Percentiles rank a stretch among this genome's conserved stretches.
These are phyloP conservation scores for Clarireedia sp. DNA, from an alignment of 2,329 filamentous ascomycete genomes.

Conservation along the genomic window DNA sequence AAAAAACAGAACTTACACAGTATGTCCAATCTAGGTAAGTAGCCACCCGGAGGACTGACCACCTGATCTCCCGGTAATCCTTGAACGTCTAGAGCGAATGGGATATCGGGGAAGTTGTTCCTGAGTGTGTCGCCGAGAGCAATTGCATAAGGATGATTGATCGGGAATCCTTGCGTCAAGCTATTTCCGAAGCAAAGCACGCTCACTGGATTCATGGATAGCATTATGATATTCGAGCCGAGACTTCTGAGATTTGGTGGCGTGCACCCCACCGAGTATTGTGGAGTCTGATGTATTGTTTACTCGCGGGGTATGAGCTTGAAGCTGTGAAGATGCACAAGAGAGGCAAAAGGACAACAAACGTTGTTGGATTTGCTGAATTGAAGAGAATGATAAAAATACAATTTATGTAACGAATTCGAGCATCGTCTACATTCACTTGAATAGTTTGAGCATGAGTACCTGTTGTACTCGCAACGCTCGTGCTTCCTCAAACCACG, in stretches of 20 bases:
- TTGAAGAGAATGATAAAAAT: too few species aligned
- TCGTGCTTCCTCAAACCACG: too few species aligned
- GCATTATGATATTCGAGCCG: slow-evolving; percentile 13
- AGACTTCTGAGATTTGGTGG: background rate
- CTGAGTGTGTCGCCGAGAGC: slow-evolving; percentile 40
- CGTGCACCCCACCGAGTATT: background rate
- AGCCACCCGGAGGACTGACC: slow-evolving; percentile 24
- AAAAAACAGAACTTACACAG: slow-evolving; percentile 29
- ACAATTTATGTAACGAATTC: too few species aligned
- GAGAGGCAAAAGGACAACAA: too few species aligned
- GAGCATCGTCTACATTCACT: too few species aligned
- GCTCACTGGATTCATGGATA: slow-evolving; percentile 16
- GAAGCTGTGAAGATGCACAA: too few species aligned
- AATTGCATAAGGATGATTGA: slow-evolving; percentile 45
- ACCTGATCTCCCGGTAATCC: slow-evolving; percentile 47
- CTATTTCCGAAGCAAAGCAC: slow-evolving; percentile 28
- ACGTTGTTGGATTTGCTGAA: too few species aligned
- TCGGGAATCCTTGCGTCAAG: slow-evolving; percentile 48
- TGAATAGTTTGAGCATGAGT: too few species aligned
- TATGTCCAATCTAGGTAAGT: slow-evolving; percentile 23
- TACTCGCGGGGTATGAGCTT: background rate
- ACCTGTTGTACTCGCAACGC: too few species aligned
- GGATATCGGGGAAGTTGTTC: slow-evolving; percentile 36
- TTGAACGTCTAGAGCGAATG: slow-evolving; percentile 37
- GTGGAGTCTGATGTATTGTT: background rate